These are phyloP conservation scores for Jimgerdemannia flammicorona DNA, from an alignment of 192 early-diverging fungal genomes.

Conservation along the genomic window DNA sequence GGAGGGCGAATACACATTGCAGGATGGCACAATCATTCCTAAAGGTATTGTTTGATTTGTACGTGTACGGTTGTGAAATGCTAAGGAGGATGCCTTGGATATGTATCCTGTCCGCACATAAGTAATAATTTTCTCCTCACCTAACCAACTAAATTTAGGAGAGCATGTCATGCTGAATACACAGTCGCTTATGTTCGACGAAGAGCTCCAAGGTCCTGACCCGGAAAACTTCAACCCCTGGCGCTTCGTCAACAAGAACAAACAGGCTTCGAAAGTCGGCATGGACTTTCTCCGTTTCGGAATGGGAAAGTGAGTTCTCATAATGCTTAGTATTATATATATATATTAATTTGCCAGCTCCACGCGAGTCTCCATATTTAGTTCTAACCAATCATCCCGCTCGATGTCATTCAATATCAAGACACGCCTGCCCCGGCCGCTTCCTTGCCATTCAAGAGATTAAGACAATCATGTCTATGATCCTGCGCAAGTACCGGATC, in stretches of 20 bases:
- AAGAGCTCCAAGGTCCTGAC: slow-evolving; percentile 16
- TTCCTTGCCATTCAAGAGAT: slow-evolving; percentile 44
- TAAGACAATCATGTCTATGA: slow-evolving; percentile 22
- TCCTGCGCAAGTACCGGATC: slow-evolving; percentile 31
- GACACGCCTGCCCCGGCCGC: slow-evolving; percentile 46
- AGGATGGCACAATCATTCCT: no score
- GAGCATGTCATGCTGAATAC: slow-evolving; percentile 26
- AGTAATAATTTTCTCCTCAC: no score
- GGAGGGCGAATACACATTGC: no score
- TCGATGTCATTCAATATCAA: neutral
- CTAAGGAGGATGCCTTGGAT: no score
- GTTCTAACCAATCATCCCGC: neutral
- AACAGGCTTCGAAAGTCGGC: slow-evolving; percentile 25
- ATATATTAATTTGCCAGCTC: neutral
- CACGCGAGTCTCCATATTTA: neutral
- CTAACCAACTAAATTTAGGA: neutral
- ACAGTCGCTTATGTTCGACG: slow-evolving; percentile 10
- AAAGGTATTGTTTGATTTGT: no score
- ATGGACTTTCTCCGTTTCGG: slow-evolving; percentile 35
- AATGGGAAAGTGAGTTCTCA: slow-evolving; percentile 30
- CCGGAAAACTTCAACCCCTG: slow-evolving; percentile 28
- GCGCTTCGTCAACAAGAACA: slow-evolving; percentile 27
- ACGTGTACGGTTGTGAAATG: no score
- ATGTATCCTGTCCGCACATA: no score
- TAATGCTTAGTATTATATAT: neutral